Conservation (phyloP, 2,329 filamentous ascomycete genomes). For the Scedosporium minutisporum region DNA sequence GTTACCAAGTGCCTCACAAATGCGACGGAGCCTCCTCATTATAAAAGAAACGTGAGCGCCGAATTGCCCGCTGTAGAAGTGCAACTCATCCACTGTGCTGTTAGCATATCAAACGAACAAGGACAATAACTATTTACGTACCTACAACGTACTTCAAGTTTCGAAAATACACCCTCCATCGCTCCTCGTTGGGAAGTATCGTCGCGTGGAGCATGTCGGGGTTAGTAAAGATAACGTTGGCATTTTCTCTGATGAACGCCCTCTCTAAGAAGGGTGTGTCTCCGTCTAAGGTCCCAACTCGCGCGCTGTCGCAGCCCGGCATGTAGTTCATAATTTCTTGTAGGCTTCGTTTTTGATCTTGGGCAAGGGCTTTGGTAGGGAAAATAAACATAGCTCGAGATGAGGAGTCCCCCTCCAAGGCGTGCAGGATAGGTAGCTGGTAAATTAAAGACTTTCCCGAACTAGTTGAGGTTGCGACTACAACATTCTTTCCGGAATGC, state of each 20-base stretch:
- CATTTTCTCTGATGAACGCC: conserved; percentile 75
- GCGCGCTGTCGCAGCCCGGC: conserved; percentile 59
- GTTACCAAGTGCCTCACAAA: conserved; percentile 88
- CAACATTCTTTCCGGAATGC: conserved; percentile 72
- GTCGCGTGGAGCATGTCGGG: conserved; percentile 96
- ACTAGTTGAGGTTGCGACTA: conserved; percentile 89
- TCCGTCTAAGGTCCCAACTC: conserved; percentile 92
- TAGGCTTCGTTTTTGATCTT: conserved; percentile 84
- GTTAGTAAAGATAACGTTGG: conserved; percentile 91
- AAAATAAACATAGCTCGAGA: conserved; percentile 96
- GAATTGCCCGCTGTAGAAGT: conserved; percentile 93
- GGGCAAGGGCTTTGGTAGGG: conserved; percentile 89
- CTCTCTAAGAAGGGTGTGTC: conserved; percentile 79
- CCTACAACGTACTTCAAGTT: conserved; percentile 82
- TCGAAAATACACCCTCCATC: conserved; percentile 80
- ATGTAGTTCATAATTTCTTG: conserved; percentile 78
- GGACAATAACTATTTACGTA: conserved; percentile 18
- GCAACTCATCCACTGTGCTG: conserved; percentile 63
- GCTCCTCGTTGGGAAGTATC: conserved; percentile 82
- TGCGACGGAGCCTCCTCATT: conserved; percentile 77
- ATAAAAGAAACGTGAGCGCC: conserved; percentile 91
- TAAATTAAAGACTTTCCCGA: conserved; percentile 98
- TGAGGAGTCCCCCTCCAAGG: conserved; percentile 65
- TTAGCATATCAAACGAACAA: background rate
- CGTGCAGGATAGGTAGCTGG: conserved; percentile 82